Conservation (phyloP, 2,329 filamentous ascomycete species). For the Trichoderma gracile region DNA sequence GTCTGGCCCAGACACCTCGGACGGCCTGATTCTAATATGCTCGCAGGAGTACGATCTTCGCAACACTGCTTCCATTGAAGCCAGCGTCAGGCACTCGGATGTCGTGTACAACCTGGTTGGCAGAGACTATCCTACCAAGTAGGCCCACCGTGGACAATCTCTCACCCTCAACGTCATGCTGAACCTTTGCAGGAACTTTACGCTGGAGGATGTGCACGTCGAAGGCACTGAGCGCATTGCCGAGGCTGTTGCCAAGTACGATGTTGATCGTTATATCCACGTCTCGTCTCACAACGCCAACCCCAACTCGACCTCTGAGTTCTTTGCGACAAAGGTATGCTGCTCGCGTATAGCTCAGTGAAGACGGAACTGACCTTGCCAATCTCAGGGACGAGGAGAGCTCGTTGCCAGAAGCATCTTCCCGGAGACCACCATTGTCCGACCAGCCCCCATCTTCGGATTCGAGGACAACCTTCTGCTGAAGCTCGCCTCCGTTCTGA, state of each 20-base stretch:
- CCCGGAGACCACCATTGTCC: conserved; percentile 95
- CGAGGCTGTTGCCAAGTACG: conserved; percentile 95
- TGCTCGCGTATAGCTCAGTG: too few relatives aligned
- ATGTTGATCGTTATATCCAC: conserved; percentile 94
- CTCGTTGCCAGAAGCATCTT: conserved; percentile 83
- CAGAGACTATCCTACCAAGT: conserved; percentile 95
- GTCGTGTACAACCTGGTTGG: conserved; percentile 96
- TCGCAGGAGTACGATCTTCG: conserved; percentile 87
- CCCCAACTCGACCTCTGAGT: conserved; percentile 78
- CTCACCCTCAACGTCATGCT: conserved; percentile 24
- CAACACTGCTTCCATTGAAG: conserved; percentile 94
- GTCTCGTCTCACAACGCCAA: conserved; percentile 93
- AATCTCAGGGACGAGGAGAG: conserved; percentile 69
- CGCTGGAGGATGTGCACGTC: conserved; percentile 87
- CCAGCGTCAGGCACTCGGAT: conserved; percentile 94
- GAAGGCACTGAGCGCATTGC: conserved; percentile 90
- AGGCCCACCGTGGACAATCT: conserved; percentile 30
- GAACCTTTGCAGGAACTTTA: conserved; percentile 75
- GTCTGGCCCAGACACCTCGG: conserved; percentile 30
- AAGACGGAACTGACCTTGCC: neutral
- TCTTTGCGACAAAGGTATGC: conserved; percentile 81
- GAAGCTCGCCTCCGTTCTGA: conserved; percentile 75
- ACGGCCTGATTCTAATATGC: conserved; percentile 24
- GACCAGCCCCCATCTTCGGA: conserved; percentile 90
- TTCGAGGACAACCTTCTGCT: conserved; percentile 92